These are phyloP conservation scores for Saturnispora zaruensis DNA, from an alignment of 805 yeast species.

Conservation along the genomic window DNA sequence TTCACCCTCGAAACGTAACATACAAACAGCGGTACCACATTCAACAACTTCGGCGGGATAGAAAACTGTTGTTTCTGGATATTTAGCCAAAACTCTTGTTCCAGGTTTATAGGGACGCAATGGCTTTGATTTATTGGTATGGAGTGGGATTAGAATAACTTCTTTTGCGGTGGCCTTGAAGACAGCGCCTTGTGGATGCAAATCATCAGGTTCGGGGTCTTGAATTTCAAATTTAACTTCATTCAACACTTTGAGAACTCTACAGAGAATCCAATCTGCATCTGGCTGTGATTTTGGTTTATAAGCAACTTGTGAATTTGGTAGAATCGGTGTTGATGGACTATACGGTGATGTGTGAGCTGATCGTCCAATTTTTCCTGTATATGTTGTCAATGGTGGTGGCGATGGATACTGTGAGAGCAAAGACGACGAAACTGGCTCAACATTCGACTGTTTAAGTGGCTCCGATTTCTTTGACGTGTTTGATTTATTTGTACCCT, in stretches of 20 bases:
- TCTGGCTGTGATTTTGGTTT: constrained; percentile 56
- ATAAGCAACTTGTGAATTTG: constrained; percentile 82
- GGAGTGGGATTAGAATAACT: constrained; percentile 54
- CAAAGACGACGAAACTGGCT: background rate
- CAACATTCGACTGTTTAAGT: background rate
- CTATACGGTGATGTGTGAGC: constrained; percentile 16
- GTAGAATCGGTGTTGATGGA: constrained; percentile 17
- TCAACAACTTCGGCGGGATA: constrained; percentile 91
- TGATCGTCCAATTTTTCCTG: constrained; percentile 16
- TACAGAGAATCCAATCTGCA: constrained; percentile 94
- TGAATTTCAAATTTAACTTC: constrained; percentile 67
- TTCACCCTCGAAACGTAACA: constrained; percentile 88
- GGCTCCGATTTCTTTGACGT: background rate
- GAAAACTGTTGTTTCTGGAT: constrained; percentile 96
- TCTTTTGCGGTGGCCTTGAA: constrained; percentile 81
- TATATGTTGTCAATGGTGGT: constrained; percentile 11
- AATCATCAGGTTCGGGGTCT: constrained; percentile 97
- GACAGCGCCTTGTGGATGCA: constrained; percentile 77
- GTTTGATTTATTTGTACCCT: background rate
- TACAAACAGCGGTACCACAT: constrained; percentile 65
- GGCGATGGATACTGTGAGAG: constrained; percentile 10
- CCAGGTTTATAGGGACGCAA: constrained; percentile 60
- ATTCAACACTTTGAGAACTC: constrained; percentile 55
- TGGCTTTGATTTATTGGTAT: constrained; percentile 16
- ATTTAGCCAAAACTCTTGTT: constrained; percentile 78